A percentile compares a stretch with the other conserved stretches of the same genome.
Conservation (phyloP, 768 basidiomycete genomes). For the Plicaturopsis crispa region DNA sequence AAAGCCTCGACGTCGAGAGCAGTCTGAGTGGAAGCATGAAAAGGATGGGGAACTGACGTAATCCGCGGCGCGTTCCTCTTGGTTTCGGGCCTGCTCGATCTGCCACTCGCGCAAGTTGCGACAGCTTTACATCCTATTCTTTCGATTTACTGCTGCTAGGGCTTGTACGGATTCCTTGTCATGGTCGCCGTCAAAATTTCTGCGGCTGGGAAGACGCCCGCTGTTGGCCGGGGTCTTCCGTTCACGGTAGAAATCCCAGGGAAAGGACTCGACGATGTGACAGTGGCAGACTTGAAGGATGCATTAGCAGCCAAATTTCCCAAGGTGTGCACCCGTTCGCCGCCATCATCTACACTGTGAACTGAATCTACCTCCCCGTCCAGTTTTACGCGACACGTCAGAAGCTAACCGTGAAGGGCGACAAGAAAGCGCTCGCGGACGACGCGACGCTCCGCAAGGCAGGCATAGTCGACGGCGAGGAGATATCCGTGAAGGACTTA, state of each 20-base stretch:
- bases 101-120: no score
- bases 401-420: conserved; percentile 58
- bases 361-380: conserved; percentile 1
- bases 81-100: no score
- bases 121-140: no score
- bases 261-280: conserved; percentile 37
- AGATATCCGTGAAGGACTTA: conserved; percentile 79
- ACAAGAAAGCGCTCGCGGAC: conserved; percentile 56
- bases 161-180: no score
- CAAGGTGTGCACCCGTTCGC: conserved; percentile 1
- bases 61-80: no score
- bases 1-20: no score
- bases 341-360: background rate
- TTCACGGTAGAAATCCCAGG: conserved; percentile 38
- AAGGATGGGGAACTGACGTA: no score
- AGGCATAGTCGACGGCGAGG: conserved; percentile 52
- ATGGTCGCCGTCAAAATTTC: conserved; percentile 38
- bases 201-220: conserved; percentile 35
- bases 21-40: no score
- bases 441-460: conserved; percentile 50
- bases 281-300: conserved; percentile 62
- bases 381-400: conserved; percentile 73
- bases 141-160: no score
- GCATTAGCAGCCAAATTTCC: conserved; percentile 29
- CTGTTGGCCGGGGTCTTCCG: conserved; percentile 45